Evolutionary conservation across 176 grass and related monocot genomes (phyloP).

Genomic region (Themeda triandra): DNA sequence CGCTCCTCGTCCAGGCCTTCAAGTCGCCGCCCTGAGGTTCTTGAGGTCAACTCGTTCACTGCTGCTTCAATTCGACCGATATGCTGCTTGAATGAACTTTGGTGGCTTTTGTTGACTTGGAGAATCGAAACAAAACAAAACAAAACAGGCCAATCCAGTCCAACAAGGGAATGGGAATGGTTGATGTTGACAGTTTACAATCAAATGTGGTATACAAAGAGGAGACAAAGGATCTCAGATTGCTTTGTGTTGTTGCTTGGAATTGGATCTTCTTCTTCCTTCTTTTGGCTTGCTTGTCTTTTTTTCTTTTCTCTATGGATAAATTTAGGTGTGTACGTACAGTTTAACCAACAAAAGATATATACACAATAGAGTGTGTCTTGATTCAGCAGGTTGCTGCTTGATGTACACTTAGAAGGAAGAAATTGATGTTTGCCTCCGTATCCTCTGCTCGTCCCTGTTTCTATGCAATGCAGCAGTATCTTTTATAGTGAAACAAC

Average conservation of each 20-base stretch:
- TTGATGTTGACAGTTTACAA: neutral
- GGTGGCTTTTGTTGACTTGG: neutral
- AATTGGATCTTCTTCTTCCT: neutral
- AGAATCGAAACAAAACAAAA: conserved; percentile 4
- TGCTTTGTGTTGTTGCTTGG: neutral
- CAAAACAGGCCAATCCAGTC: neutral
- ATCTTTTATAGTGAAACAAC: neutral
- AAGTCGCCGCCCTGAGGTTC: conserved; percentile 14
- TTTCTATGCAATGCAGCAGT: conserved; percentile 7
- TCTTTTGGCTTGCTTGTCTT: neutral
- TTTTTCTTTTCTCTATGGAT: neutral
- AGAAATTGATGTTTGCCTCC: neutral
- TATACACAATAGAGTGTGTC: neutral
- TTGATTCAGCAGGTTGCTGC: conserved; percentile 10
- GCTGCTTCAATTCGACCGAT: too few relatives aligned
- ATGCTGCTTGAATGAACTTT: neutral
- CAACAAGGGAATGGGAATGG: neutral
- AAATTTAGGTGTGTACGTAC: conserved; percentile 28
- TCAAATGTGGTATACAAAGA: neutral
- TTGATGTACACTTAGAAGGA: neutral
- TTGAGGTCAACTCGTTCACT: too few relatives aligned
- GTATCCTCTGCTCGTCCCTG: neutral
- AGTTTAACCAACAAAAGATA: neutral
- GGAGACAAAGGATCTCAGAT: neutral
- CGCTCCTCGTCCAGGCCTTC: conserved; percentile 76